A percentile compares a stretch with the other conserved stretches of the same genome.
Conservation (phyloP, 139 green algal genomes). For the Volvox reticuliferus region DNA sequence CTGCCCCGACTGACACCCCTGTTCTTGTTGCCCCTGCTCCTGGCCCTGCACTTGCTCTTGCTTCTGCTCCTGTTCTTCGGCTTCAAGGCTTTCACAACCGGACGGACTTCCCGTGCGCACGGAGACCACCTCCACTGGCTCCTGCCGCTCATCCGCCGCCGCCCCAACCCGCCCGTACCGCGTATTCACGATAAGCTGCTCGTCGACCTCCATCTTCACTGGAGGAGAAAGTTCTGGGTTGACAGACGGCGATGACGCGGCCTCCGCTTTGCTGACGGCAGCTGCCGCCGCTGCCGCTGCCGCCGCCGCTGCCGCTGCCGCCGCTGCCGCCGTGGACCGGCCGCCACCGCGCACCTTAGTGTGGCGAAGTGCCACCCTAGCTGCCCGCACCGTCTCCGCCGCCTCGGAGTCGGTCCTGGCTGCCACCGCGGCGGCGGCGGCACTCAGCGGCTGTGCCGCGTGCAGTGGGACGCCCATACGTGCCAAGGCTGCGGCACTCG, state of each 20-base stretch:
- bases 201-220: too few species aligned
- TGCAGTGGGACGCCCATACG: slow-evolving; percentile 3
- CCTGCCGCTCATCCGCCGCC: too few species aligned
- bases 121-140: too few species aligned
- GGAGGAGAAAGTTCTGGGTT: too few species aligned
- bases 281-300: background rate
- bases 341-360: background rate
- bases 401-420: background rate
- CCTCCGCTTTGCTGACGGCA: background rate
- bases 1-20: background rate
- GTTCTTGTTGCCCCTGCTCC: background rate
- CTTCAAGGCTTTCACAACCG: background rate
- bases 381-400: background rate
- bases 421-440: background rate
- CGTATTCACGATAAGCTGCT: too few species aligned
- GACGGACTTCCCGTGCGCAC: background rate
- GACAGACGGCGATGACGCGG: background rate
- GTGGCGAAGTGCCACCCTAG: background rate
- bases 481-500: background rate
- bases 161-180: too few species aligned
- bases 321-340: background rate
- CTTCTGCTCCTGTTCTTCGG: background rate
- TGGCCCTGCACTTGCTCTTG: background rate
- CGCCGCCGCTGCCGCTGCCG: background rate
- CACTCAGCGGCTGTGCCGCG: slow-evolving; percentile 11